Conservation (phyloP, 306 rosid species). For the Cucurbita pepo region DNA sequence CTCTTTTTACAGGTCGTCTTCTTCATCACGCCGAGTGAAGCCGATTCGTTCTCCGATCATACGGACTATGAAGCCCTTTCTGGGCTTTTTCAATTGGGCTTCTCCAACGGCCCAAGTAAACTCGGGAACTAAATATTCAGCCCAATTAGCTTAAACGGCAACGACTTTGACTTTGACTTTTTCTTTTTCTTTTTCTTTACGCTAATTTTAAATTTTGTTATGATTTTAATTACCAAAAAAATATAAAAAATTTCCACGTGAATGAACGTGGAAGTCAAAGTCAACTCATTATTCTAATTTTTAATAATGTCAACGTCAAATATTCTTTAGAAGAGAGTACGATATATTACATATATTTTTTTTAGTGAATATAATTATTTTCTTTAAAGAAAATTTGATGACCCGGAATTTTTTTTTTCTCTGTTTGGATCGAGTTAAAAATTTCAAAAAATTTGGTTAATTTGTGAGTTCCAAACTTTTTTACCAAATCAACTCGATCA, state of each 20-base stretch:
- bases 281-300: neutral
- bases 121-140: neutral
- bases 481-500: no score
- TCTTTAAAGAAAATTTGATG: no score
- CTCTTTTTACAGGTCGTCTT: constrained; percentile 23
- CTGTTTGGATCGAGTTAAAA: no score
- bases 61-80: neutral
- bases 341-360: no score
- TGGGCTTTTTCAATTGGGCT: neutral
- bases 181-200: neutral
- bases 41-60: neutral
- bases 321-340: neutral
- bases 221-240: neutral
- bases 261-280: neutral
- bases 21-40: constrained; percentile 14
- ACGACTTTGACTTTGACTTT: neutral
- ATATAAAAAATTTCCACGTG: neutral
- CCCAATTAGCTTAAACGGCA: neutral
- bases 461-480: no score
- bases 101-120: neutral
- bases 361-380: no score
- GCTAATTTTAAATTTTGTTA: neutral
- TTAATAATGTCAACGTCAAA: neutral
- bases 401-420: no score
- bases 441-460: no score